These are phyloP conservation scores for Venturia oleaginea DNA, from an alignment of 2,329 filamentous ascomycete species.

Conservation along the genomic window DNA sequence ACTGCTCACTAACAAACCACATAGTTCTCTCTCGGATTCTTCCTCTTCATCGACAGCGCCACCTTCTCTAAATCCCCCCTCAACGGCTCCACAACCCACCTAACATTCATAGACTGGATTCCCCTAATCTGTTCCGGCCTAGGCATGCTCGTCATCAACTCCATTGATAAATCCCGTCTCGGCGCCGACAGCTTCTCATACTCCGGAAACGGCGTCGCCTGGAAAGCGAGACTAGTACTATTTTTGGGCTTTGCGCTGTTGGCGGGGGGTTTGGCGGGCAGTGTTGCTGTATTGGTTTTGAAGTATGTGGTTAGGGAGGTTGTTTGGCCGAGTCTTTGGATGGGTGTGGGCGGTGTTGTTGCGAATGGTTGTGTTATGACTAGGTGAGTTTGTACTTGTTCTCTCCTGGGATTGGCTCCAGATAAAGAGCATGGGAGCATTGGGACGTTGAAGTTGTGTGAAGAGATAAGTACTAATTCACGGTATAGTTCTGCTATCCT, in stretches of 20 bases:
- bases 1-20: conserved; percentile 8
- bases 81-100: conserved; percentile 53
- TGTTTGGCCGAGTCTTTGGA: conserved; percentile 53
- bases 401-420: neutral
- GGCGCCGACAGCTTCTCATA: conserved; percentile 57
- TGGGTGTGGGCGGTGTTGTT: conserved; percentile 58
- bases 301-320: conserved; percentile 57
- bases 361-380: conserved; percentile 58
- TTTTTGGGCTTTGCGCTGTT: conserved; percentile 62
- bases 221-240: conserved; percentile 59
- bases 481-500: conserved; percentile 49
- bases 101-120: conserved; percentile 66
- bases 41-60: conserved; percentile 58
- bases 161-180: conserved; percentile 58
- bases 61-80: conserved; percentile 52
- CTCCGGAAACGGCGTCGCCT: conserved; percentile 56
- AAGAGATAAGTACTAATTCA: conserved; percentile 18
- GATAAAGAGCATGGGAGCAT: too few relatives aligned
- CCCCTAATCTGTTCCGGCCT: conserved; percentile 60
- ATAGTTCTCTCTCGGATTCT: conserved; percentile 61
- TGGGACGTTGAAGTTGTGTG: too few relatives aligned
- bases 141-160: conserved; percentile 65
- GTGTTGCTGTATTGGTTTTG: conserved; percentile 57
- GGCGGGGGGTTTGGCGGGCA: conserved; percentile 58
- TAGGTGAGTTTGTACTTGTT: conserved; percentile 41